phyloP scores from a whole-genome alignment of 805 yeast species.

The Kluyveromyces dobzhanskii region DNA sequence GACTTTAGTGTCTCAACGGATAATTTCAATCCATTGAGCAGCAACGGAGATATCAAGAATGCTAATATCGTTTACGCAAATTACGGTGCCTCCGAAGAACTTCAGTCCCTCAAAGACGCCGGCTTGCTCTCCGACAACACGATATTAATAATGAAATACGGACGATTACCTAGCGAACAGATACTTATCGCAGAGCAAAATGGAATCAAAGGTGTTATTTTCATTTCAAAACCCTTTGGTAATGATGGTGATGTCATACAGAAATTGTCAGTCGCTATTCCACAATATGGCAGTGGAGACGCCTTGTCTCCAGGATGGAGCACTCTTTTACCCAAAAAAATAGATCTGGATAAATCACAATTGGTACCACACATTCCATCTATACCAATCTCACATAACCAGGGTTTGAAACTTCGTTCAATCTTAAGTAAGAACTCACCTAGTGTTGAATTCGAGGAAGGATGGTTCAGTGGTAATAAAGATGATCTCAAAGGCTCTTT shows the following conservation, averaged over 20 bases:
- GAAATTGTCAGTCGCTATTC: constrained; percentile 43
- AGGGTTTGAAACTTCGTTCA: constrained; percentile 39
- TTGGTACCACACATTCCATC: constrained; percentile 67
- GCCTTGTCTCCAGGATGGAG: constrained; percentile 74
- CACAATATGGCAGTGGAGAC: constrained; percentile 66
- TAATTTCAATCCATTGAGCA: constrained; percentile 65
- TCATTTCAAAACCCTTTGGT: constrained; percentile 42
- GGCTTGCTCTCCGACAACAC: constrained; percentile 37
- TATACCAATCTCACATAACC: constrained; percentile 69
- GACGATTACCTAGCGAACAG: constrained; percentile 42
- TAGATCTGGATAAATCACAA: constrained; percentile 38
- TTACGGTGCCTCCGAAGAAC: constrained; percentile 55
- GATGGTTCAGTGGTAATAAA: constrained; percentile 15
- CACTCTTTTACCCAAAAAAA: constrained; percentile 33
- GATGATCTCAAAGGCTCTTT: constrained; percentile 21
- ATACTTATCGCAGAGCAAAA: constrained; percentile 43
- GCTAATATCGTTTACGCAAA: constrained; percentile 56
- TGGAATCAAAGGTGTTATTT: constrained; percentile 61
- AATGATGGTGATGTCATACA: constrained; percentile 30
- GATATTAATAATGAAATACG: constrained; percentile 56
- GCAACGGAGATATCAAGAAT: constrained; percentile 41
- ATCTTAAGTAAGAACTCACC: constrained; percentile 20
- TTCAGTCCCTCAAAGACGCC: constrained; percentile 31
- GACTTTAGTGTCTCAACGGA: constrained; percentile 22
- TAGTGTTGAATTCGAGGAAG: constrained; percentile 16